Conservation (phyloP, 495 filamentous ascomycete species). For the Mytilinidion resinicola region DNA sequence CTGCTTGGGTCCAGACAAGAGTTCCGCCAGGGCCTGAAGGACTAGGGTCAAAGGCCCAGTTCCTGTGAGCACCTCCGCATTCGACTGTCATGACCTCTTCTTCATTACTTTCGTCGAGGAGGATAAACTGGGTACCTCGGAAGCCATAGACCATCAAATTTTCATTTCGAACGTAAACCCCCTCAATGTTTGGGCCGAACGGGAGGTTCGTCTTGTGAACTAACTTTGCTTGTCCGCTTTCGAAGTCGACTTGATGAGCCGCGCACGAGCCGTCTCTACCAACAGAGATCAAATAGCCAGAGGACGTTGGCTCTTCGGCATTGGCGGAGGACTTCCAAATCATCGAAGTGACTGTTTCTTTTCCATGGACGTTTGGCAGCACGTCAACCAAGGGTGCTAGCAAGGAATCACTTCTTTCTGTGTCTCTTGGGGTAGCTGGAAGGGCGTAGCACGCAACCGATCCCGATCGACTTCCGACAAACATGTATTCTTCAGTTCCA, state of each 20-base stretch:
- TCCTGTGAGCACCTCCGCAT: conserved; percentile 77
- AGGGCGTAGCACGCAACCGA: conserved; percentile 48
- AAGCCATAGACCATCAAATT: conserved; percentile 75
- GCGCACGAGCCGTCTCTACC: conserved; percentile 70
- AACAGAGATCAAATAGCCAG: conserved; percentile 54
- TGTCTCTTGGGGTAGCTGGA: background rate
- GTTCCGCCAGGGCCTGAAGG: conserved; percentile 22
- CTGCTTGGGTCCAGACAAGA: conserved; percentile 54
- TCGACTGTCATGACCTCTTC: conserved; percentile 61
- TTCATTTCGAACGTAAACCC: conserved; percentile 50
- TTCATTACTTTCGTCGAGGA: conserved; percentile 65
- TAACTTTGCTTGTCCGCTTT: conserved; percentile 25
- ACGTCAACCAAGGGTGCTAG: conserved; percentile 14
- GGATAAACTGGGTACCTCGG: conserved; percentile 64
- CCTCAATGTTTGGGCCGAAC: conserved; percentile 62
- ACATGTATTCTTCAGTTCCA: background rate
- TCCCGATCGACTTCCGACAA: conserved; percentile 65
- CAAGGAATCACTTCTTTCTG: conserved; percentile 24
- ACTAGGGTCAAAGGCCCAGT: conserved; percentile 54
- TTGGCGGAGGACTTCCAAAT: conserved; percentile 11
- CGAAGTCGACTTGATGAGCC: conserved; percentile 41
- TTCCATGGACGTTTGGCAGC: conserved; percentile 44
- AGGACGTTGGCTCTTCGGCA: conserved; percentile 22
- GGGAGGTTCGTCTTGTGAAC: conserved; percentile 53
- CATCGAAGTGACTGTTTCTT: conserved; percentile 68